Percentiles rank a stretch among this genome's conserved stretches.
These are phyloP conservation scores for Achlya hypogyna DNA, from an alignment of 352 stramenopile species.

Conservation along the genomic window DNA sequence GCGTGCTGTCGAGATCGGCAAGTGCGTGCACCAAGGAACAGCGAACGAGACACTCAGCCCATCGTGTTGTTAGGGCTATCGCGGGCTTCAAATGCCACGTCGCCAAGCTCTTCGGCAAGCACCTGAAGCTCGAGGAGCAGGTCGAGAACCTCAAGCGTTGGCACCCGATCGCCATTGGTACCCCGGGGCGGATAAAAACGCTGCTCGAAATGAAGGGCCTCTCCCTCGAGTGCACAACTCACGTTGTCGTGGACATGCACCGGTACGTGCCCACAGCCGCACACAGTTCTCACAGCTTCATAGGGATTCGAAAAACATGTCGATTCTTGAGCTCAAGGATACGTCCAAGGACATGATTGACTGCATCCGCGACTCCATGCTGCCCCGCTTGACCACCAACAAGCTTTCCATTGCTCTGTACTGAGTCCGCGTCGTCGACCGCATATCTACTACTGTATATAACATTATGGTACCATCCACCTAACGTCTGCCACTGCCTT, in stretches of 20 bases:
- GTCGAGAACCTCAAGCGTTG: constrained; percentile 67
- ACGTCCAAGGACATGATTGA: constrained; percentile 73
- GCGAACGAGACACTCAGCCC: neutral
- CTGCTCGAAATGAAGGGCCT: constrained; percentile 66
- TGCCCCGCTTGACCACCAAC: constrained; percentile 47
- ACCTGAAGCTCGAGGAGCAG: constrained; percentile 88
- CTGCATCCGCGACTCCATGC: constrained; percentile 64
- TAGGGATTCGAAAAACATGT: constrained; percentile 75
- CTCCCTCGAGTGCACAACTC: constrained; percentile 66
- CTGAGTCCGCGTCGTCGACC: constrained; percentile 74
- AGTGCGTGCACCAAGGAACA: constrained; percentile 43
- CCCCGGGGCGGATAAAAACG: constrained; percentile 64
- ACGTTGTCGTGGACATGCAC: constrained; percentile 79
- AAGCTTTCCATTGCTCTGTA: constrained; percentile 74
- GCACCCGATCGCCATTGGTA: constrained; percentile 72
- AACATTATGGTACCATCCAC: too few relatives aligned
- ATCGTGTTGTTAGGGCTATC: constrained; percentile 35
- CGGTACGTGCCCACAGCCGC: neutral
- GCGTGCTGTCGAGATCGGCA: constrained; percentile 88
- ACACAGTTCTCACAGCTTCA: too few relatives aligned
- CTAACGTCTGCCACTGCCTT: too few relatives aligned
- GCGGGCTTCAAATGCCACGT: constrained; percentile 82
- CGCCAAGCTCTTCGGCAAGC: constrained; percentile 95
- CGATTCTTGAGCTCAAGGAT: constrained; percentile 76
- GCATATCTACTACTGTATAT: too few relatives aligned